Evolutionary conservation across 306 rosid genomes (phyloP).

Genomic region (Medicago lupulina): DNA sequence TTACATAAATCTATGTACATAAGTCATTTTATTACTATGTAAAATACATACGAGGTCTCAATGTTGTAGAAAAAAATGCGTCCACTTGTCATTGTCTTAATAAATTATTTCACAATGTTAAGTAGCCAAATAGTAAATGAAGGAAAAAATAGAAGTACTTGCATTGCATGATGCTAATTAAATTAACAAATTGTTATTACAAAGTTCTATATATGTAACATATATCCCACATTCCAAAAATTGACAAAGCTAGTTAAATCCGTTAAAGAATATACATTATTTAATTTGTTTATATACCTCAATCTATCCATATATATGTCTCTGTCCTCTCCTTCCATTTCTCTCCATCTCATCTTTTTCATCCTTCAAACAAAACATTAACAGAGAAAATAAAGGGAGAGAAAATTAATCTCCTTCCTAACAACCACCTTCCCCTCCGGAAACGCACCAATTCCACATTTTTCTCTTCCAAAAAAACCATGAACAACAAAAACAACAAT

Average conservation of each 20-base stretch:
- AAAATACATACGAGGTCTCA: too few species aligned
- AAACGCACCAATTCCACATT: slow-evolving; percentile 65
- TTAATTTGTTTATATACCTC: not conserved
- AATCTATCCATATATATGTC: not conserved
- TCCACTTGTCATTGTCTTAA: too few species aligned
- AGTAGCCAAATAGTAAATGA: too few species aligned
- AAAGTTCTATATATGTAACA: too few species aligned
- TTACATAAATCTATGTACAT: too few species aligned
- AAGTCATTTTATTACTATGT: too few species aligned
- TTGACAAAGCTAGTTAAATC: not conserved
- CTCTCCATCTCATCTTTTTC: slow-evolving; percentile 53
- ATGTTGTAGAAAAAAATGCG: too few species aligned
- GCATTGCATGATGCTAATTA: too few species aligned
- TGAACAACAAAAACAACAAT: slow-evolving; percentile 44
- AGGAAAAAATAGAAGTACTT: too few species aligned
- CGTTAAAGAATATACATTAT: not conserved
- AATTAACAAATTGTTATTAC: not conserved
- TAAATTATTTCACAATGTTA: too few species aligned
- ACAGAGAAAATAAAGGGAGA: slow-evolving; percentile 46
- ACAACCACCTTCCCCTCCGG: slow-evolving; percentile 67
- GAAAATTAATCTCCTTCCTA: slow-evolving; percentile 33
- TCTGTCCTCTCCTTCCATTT: slow-evolving; percentile 51
- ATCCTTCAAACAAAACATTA: slow-evolving; percentile 15
- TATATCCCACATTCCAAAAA: not conserved
- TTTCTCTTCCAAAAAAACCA: slow-evolving; percentile 7